These are phyloP conservation scores for Kwoniella heveanensis DNA, from an alignment of 768 basidiomycete species.

Conservation along the genomic window DNA sequence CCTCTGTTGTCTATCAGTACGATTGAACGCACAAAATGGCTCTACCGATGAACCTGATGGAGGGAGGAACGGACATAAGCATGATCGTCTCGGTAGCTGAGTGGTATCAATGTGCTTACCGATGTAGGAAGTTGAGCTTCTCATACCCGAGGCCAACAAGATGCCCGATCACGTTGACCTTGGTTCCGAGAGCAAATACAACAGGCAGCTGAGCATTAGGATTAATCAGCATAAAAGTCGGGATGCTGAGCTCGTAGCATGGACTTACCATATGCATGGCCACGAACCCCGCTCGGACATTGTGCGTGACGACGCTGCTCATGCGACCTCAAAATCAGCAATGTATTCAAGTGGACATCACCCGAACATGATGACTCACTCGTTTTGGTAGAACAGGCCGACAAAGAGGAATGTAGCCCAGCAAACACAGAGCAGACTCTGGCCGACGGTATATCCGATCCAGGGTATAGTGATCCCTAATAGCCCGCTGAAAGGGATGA, in stretches of 20 bases:
- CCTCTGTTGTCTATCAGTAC: neutral
- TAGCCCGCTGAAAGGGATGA: slow-evolving; percentile 1
- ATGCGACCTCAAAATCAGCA: neutral
- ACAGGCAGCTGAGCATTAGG: slow-evolving; percentile 37
- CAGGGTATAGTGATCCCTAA: slow-evolving; percentile 3
- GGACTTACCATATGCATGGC: slow-evolving; percentile 10
- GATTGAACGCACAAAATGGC: slow-evolving; percentile 28
- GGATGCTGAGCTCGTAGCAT: neutral
- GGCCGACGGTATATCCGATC: slow-evolving; percentile 9
- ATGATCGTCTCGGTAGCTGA: too few species aligned
- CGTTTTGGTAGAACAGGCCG: slow-evolving; percentile 12
- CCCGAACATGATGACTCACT: slow-evolving; percentile 2
- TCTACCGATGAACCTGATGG: slow-evolving; percentile 43
- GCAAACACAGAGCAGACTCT: slow-evolving; percentile 2
- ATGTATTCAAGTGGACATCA: neutral
- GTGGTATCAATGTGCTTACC: neutral
- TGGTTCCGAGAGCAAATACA: slow-evolving; percentile 43
- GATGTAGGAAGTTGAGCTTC: slow-evolving; percentile 42
- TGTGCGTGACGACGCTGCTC: slow-evolving; percentile 3
- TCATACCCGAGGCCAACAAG: slow-evolving; percentile 43
- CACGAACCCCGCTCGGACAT: slow-evolving; percentile 10
- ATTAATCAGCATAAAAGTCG: neutral
- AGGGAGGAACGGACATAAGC: too few species aligned
- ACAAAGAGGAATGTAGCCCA: slow-evolving; percentile 7
- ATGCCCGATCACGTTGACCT: slow-evolving; percentile 46